Conservation (phyloP, 805 yeast species). For the Cyberlindnera petersonii region DNA sequence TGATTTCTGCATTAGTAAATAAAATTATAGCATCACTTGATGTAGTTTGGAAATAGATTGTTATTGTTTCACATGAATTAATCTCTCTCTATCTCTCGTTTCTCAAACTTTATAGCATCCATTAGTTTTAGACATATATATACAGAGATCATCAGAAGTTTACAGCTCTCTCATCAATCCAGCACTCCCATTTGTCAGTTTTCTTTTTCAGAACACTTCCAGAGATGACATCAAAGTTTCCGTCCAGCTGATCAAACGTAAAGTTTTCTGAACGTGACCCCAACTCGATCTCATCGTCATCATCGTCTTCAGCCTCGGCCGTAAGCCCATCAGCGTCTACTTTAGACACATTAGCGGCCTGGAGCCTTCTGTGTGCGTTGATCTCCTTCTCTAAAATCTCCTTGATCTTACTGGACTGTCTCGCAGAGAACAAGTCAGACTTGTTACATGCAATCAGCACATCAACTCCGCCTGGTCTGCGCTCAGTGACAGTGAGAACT, state of each 20-base stretch:
- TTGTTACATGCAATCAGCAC: conserved; percentile 80
- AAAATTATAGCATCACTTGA: too few species aligned
- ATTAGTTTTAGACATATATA: not conserved
- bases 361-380: conserved; percentile 47
- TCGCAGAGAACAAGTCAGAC: conserved; percentile 77
- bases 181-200: conserved; percentile 60
- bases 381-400: conserved; percentile 62
- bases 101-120: not conserved
- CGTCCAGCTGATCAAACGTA: conserved; percentile 65
- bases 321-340: conserved; percentile 29
- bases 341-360: conserved; percentile 34
- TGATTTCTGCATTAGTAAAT: too few species aligned
- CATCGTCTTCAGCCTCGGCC: conserved; percentile 23
- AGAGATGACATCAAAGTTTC: conserved; percentile 61
- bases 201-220: conserved; percentile 68
- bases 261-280: conserved; percentile 44
- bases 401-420: conserved; percentile 61
- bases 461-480: conserved; percentile 64
- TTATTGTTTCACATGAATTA: too few species aligned
- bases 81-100: not conserved
- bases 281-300: conserved; percentile 42
- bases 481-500: conserved; percentile 60
- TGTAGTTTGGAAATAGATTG: too few species aligned
- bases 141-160: conserved; percentile 32
- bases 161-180: conserved; percentile 75